These are phyloP conservation scores for Galeopsis tetrahit DNA, from an alignment of 257 asterid genomes.

Conservation along the genomic window DNA sequence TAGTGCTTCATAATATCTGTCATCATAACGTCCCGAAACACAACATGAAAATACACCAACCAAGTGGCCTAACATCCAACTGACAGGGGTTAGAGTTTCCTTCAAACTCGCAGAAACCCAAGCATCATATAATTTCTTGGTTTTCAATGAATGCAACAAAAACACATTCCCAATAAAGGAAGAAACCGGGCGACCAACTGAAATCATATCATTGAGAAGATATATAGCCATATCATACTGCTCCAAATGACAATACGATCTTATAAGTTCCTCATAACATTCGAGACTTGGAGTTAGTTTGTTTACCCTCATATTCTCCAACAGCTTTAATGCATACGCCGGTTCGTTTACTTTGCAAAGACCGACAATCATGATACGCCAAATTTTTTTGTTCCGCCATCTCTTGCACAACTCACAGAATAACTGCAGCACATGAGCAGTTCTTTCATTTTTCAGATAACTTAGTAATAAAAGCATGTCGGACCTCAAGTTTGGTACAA, in stretches of 20 bases:
- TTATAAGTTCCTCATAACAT: slow-evolving; percentile 84
- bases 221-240: slow-evolving; percentile 52
- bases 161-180: slow-evolving; percentile 80
- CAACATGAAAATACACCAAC: slow-evolving; percentile 65
- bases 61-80: slow-evolving; percentile 63
- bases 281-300: slow-evolving; percentile 55
- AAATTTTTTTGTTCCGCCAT: slow-evolving; percentile 46
- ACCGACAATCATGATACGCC: slow-evolving; percentile 63
- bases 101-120: slow-evolving; percentile 51
- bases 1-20: slow-evolving; percentile 53
- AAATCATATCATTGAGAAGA: slow-evolving; percentile 63
- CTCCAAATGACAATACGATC: slow-evolving; percentile 48
- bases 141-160: slow-evolving; percentile 62
- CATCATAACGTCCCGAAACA: slow-evolving; percentile 42
- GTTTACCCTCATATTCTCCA: slow-evolving; percentile 52
- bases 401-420: slow-evolving; percentile 46
- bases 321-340: slow-evolving; percentile 49
- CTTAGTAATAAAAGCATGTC: slow-evolving; percentile 59
- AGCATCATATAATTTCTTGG: slow-evolving; percentile 41
- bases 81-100: slow-evolving; percentile 42
- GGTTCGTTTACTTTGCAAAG: slow-evolving; percentile 59
- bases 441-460: slow-evolving; percentile 48
- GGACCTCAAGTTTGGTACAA: slow-evolving; percentile 42
- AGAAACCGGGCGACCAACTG: slow-evolving; percentile 61
- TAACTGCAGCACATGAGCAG: slow-evolving; percentile 50